Evolutionary conservation across 2,329 filamentous ascomycete genomes (phyloP).

Genomic region (Cordyceps cateniannulata): DNA sequence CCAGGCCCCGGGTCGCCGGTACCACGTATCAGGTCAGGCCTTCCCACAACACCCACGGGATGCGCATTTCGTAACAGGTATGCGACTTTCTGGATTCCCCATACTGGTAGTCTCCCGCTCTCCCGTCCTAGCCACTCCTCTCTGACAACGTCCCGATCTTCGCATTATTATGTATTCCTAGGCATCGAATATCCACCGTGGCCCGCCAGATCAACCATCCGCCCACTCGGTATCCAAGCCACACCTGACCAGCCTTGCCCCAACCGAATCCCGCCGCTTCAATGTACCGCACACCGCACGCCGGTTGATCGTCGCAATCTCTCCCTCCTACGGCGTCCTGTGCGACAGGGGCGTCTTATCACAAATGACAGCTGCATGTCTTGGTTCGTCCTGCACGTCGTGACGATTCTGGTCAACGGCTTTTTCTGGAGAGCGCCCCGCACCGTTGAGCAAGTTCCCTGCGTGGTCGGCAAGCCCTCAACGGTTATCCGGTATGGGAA

Average conservation of each 20-base stretch:
- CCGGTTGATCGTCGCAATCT: not conserved
- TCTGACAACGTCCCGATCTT: not conserved
- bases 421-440: not conserved
- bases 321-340: too few relatives aligned
- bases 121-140: not conserved
- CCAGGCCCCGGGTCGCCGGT: not conserved
- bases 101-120: not conserved
- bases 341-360: not conserved
- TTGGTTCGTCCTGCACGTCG: not conserved
- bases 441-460: not conserved
- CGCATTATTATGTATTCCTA: not conserved
- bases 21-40: not conserved
- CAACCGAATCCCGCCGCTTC: not conserved
- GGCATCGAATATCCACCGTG: not conserved
- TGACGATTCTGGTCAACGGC: not conserved
- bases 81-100: not conserved
- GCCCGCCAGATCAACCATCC: not conserved
- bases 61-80: not conserved
- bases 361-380: not conserved
- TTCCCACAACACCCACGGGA: not conserved
- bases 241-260: not conserved
- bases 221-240: not conserved
- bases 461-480: not conserved
- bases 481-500: not conserved
- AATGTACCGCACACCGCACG: not conserved